phyloP scores from a whole-genome alignment of 164 flowering plant genomes.

The Paratinospora sagittata region DNA sequence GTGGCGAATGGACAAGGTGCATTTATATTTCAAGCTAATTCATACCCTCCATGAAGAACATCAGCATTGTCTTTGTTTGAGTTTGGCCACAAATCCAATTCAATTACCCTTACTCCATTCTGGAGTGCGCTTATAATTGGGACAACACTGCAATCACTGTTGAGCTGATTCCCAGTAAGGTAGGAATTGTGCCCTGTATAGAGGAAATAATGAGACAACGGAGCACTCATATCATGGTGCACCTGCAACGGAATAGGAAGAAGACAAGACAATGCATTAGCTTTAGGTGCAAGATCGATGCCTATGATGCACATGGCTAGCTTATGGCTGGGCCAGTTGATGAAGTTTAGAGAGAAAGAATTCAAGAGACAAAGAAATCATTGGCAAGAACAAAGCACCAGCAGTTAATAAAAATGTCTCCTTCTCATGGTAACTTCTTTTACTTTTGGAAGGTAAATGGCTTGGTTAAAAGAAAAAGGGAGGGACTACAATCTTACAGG shows the following conservation, averaged over 20 bases:
- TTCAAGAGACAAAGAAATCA: not conserved
- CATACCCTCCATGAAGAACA: not conserved
- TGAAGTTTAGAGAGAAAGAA: not conserved
- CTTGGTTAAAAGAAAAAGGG: not conserved
- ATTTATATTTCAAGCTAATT: not conserved
- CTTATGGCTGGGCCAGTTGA: not conserved
- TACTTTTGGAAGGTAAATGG: too few relatives aligned
- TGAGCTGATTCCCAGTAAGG: not conserved
- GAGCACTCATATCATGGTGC: slow-evolving; percentile 2
- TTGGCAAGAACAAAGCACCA: too few relatives aligned
- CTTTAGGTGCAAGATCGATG: not conserved
- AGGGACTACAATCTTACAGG: not conserved
- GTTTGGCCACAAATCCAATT: not conserved
- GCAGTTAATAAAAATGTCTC: too few relatives aligned
- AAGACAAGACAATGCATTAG: not conserved
- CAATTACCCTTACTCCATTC: not conserved
- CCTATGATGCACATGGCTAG: not conserved
- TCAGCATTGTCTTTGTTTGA: not conserved
- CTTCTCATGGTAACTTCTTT: too few relatives aligned
- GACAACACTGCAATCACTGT: not conserved
- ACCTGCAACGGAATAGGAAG: not conserved
- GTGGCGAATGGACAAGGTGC: too few relatives aligned
- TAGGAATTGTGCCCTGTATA: not conserved
- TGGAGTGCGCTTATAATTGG: not conserved
- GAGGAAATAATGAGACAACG: not conserved